Evolutionary conservation across 768 basidiomycete genomes (phyloP), one percentile per base, ranked within the genome.

Genomic region (Fibroporia radiculosa): DNA sequence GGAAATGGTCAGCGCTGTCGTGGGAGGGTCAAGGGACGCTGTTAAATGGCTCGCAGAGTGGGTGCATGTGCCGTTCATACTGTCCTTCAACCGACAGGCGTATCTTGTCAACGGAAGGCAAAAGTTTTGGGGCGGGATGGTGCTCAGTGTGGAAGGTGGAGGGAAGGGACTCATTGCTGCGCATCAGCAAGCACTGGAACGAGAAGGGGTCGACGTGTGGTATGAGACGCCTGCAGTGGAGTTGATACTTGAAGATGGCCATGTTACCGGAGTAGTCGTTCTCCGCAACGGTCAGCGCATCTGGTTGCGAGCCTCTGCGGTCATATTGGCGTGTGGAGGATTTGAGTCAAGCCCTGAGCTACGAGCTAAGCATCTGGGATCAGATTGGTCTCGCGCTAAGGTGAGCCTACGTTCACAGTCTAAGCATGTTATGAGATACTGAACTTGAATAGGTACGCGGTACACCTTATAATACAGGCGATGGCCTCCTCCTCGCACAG

Each of bases 51-150:
- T 85, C 24, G 70, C 72, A 13, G 61, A 67, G 31, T 61, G 60
- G 14, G 70, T 78, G 26, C 62, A 67, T 5, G 57, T 83, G 1
- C 75, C 75, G 1, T 84, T 82, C 61, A 61, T 61, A 19, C 61
- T 84, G 18, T 71, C 80, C 5, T 80, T 80, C 56, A 69, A 83
- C 55, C 66, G 81, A 8, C 82, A 84, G 56, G 82, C 82, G 8
- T 84, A 83, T 59, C 70, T 77, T 43, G 73, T 82, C 23, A 62
- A 71, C 18, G 80, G 79, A 31, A 66, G 73, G 45, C 73, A 78
- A 51, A 78, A 70, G 48, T 84, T 84, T 54, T 84, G 82, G 82
- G 82, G 82, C 18, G 83, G 82, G 5, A 62, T 84, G 62, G 78
- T 72, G 7, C 66, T 83, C 20, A 70, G 73, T 50, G 74, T 77